These are phyloP conservation scores for Ascochyta fabae DNA, from an alignment of 2,329 filamentous ascomycete genomes.

Conservation along the genomic window DNA sequence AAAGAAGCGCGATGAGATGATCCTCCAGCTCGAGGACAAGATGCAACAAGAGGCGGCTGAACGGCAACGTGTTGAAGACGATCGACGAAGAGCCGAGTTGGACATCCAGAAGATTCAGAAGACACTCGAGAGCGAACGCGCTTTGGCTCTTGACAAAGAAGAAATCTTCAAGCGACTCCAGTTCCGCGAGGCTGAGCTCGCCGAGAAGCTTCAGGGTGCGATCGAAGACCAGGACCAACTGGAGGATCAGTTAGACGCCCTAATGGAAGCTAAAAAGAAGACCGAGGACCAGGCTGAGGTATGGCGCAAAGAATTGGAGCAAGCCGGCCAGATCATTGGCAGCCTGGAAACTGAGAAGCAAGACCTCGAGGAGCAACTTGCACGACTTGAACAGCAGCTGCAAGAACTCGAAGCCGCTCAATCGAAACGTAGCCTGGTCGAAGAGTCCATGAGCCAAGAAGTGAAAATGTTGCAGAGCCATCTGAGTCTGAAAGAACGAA, in stretches of 20 bases:
- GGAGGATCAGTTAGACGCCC: conserved; percentile 88
- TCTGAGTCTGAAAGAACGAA: conserved; percentile 84
- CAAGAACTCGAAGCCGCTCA: conserved; percentile 73
- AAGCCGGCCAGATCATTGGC: conserved; percentile 85
- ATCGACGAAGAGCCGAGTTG: conserved; percentile 82
- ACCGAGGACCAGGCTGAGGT: conserved; percentile 84
- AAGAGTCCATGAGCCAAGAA: conserved; percentile 79
- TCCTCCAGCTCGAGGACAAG: conserved; percentile 82
- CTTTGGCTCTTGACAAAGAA: conserved; percentile 96
- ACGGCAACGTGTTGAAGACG: conserved; percentile 84
- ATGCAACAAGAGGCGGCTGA: conserved; percentile 78
- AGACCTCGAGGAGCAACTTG: conserved; percentile 70
- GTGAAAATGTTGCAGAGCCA: conserved; percentile 93
- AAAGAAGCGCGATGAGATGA: conserved; percentile 93
- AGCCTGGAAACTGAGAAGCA: conserved; percentile 87
- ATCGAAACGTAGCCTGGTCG: conserved; percentile 75
- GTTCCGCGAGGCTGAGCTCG: conserved; percentile 85
- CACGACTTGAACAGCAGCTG: conserved; percentile 73
- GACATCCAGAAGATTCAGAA: conserved; percentile 92
- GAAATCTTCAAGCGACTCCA: conserved; percentile 98
- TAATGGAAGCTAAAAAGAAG: conserved; percentile 87
- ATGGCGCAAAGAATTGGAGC: conserved; percentile 82
- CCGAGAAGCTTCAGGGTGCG: conserved; percentile 89
- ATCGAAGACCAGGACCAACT: conserved; percentile 93
- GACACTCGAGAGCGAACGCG: conserved; percentile 91